Percentiles rank a stretch among this genome's conserved stretches.
These are phyloP conservation scores for Hordeum pubiflorum DNA, from an alignment of 202 grass and related monocot genomes.

Conservation along the genomic window DNA sequence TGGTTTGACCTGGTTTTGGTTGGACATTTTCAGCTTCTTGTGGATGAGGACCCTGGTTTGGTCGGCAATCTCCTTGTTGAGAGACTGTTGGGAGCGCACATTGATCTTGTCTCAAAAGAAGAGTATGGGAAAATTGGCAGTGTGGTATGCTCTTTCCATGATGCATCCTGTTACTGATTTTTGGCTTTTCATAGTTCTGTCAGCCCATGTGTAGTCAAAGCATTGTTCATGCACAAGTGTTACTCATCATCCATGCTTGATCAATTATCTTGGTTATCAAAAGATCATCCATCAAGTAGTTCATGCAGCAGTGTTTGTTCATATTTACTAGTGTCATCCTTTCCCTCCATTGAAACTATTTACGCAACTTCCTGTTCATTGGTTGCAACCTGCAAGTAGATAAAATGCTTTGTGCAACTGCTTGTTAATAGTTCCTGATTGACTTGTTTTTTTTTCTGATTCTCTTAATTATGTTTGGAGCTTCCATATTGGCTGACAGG, in stretches of 20 bases:
- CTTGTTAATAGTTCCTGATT: neutral
- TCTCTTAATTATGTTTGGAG: neutral
- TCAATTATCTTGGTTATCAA: neutral
- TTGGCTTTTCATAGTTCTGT: neutral
- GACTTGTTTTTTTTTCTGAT: neutral
- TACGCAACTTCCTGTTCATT: neutral
- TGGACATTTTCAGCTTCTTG: conserved; percentile 53
- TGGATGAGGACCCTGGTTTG: conserved; percentile 79
- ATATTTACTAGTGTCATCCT: neutral
- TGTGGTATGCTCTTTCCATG: conserved; percentile 45
- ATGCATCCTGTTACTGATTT: neutral
- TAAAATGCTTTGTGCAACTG: neutral
- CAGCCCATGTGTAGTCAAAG: neutral
- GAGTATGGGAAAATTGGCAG: conserved; percentile 87
- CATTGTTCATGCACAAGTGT: neutral
- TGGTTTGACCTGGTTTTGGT: conserved; percentile 23
- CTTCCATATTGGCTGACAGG: neutral
- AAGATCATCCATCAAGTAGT: neutral
- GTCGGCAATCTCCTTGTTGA: conserved; percentile 92
- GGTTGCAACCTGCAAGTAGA: neutral
- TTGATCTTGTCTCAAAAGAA: conserved; percentile 94
- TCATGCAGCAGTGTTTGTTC: neutral
- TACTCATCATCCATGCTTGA: neutral
- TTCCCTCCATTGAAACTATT: neutral
- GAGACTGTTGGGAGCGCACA: conserved; percentile 69